These are phyloP conservation scores for Paraphoma chrysanthemicola DNA, from an alignment of 2,329 filamentous ascomycete species.

Conservation along the genomic window DNA sequence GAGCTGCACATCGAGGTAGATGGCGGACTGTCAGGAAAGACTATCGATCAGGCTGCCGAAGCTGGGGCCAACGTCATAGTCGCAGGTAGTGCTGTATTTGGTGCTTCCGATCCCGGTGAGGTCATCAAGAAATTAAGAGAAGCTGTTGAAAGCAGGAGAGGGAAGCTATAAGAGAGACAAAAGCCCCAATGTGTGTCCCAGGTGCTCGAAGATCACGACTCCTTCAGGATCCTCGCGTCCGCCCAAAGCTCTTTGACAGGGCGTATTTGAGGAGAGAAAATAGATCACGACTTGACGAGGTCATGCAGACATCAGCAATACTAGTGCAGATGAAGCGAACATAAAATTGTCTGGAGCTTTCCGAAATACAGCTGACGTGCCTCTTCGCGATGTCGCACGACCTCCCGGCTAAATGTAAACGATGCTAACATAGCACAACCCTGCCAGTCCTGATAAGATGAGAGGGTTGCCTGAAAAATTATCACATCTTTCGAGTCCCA, in stretches of 20 bases:
- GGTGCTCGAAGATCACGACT: not conserved
- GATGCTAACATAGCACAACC: not conserved
- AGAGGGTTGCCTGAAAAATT: not conserved
- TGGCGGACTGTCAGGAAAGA: slow-evolving; percentile 84
- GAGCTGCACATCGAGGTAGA: slow-evolving; percentile 97
- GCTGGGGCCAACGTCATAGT: slow-evolving; percentile 98
- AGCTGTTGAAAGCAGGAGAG: slow-evolving; percentile 71
- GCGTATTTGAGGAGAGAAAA: not conserved
- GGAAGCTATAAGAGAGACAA: slow-evolving; percentile 33
- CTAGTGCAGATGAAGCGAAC: not conserved
- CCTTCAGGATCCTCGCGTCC: not conserved
- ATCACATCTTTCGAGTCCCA: not conserved
- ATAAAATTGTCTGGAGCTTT: not conserved
- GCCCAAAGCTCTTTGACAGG: not conserved
- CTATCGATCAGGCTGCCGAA: slow-evolving; percentile 91
- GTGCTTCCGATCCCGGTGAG: slow-evolving; percentile 83
- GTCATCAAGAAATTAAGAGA: slow-evolving; percentile 84
- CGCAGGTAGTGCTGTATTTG: slow-evolving; percentile 94
- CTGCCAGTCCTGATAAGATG: not conserved
- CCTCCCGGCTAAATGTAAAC: slow-evolving; percentile 3
- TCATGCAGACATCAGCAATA: too few species aligned
- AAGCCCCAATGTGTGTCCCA: not conserved
- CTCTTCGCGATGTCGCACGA: slow-evolving; percentile 10
- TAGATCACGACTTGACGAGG: not conserved
- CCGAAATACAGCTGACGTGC: slow-evolving; percentile 11